A percentile compares a stretch with the other conserved stretches of the same genome.
Conservation (phyloP, 2,329 filamentous ascomycete genomes). For the Cytospora schulzeri region DNA sequence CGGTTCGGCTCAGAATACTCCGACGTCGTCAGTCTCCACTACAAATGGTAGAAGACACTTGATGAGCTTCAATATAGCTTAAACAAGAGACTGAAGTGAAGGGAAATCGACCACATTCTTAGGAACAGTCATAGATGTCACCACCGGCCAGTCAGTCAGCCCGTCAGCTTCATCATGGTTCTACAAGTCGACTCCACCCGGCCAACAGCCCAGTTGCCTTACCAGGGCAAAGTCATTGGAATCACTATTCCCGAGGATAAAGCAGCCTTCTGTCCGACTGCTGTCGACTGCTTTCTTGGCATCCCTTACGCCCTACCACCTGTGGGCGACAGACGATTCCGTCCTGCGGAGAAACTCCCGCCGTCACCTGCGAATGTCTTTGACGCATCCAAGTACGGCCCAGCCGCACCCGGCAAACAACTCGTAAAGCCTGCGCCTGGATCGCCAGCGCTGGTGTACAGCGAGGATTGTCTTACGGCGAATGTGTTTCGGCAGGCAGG, state of each 20-base stretch:
- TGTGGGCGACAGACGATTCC: slow-evolving; percentile 49
- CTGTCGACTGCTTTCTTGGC: slow-evolving; percentile 47
- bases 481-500: slow-evolving; percentile 33
- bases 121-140: neutral
- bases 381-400: slow-evolving; percentile 33
- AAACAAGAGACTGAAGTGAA: neutral
- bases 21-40: slow-evolving; percentile 2
- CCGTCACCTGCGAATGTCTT: slow-evolving; percentile 32
- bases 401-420: slow-evolving; percentile 29
- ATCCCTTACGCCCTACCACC: slow-evolving; percentile 53
- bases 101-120: neutral
- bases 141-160: too few relatives aligned
- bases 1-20: slow-evolving; percentile 17
- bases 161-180: slow-evolving; percentile 11
- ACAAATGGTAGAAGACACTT: neutral
- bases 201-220: slow-evolving; percentile 18
- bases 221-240: slow-evolving; percentile 32
- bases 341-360: slow-evolving; percentile 37
- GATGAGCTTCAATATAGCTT: neutral
- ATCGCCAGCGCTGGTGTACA: slow-evolving; percentile 30
- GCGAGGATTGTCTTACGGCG: slow-evolving; percentile 35
- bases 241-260: slow-evolving; percentile 19
- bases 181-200: slow-evolving; percentile 22
- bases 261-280: slow-evolving; percentile 23
- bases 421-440: slow-evolving; percentile 15